phyloP scores from a whole-genome alignment of 2,329 filamentous ascomycete species.

The Chaetomiaceae sp. region DNA sequence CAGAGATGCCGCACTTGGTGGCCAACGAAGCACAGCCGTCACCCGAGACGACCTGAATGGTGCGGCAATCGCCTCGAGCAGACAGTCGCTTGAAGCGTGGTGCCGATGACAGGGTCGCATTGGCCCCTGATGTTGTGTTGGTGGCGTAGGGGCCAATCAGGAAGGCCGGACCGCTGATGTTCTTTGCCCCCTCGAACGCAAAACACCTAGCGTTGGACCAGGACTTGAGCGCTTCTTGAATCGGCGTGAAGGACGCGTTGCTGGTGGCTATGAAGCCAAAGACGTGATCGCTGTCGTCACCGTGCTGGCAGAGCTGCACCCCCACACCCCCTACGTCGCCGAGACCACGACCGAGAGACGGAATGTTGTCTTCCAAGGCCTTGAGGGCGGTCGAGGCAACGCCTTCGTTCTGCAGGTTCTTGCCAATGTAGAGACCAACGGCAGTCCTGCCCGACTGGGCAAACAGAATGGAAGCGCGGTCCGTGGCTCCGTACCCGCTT shows the following conservation, averaged over 20 bases:
- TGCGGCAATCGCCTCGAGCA: not conserved
- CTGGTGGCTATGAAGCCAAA: not conserved
- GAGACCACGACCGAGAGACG: not conserved
- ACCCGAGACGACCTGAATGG: slow-evolving; percentile 9
- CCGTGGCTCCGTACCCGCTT: not conserved
- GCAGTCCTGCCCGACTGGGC: not conserved
- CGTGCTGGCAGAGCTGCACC: not conserved
- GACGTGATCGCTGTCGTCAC: not conserved
- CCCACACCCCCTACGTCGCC: not conserved
- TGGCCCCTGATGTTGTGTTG: not conserved
- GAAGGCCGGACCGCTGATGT: not conserved
- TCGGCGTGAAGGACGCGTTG: not conserved
- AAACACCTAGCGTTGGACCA: not conserved
- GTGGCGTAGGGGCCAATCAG: not conserved
- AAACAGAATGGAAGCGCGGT: not conserved
- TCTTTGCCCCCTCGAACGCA: not conserved
- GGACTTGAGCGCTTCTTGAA: not conserved
- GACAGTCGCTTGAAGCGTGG: no score
- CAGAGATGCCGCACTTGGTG: not conserved
- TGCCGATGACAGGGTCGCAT: not conserved
- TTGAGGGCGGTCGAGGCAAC: not conserved
- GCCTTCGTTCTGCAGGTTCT: not conserved
- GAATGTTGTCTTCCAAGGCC: not conserved
- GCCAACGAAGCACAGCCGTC: slow-evolving; percentile 12
- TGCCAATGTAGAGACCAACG: not conserved